Base-by-base conservation (phyloP, 495 filamentous ascomycete genomes). In the Aspergillus ellipticus region DNA sequence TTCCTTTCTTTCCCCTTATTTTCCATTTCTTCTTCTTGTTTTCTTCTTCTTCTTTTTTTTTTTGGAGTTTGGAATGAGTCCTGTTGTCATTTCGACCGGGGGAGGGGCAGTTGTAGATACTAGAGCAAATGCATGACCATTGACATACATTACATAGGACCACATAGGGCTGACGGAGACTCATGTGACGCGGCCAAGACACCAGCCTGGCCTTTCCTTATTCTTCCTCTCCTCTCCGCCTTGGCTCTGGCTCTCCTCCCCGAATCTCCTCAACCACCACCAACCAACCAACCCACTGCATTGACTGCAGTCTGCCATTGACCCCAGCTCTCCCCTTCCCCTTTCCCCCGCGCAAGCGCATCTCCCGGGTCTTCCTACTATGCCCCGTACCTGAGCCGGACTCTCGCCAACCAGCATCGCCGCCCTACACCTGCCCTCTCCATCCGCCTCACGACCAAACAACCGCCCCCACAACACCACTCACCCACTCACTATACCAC, bases 121-220 rank as follows among this genome's bases (percentile, higher is more conserved):
- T n/a, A n/a, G n/a, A n/a, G n/a, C n/a, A n/a, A n/a, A n/a, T n/a
- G n/a, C n/a, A n/a, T n/a, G n/a, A n/a, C n/a, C n/a, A n/a, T n/a
- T n/a, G n/a, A n/a, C n/a, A n/a, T n/a, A n/a, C n/a, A n/a, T n/a
- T n/a, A n/a, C n/a, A n/a, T n/a, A n/a, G n/a, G n/a, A n/a, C n/a
- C n/a, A n/a, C n/a, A n/a, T n/a, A n/a, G n/a, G n/a, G n/a, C n/a
- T n/a, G n/a, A n/a, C n/a, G n/a, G n/a, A n/a, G 31, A 13, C 6
- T 3, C 63, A 66, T 66, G 63, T 66, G 65, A 60, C 61, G 54
- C 35, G 58, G 61, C 61, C 58, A 60, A 58, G 57, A 58, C 57
- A 66, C 61, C 66, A 69, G 56, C 49, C 63, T 69, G 66, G 64
- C 66, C 66, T 69, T 66, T 69, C 51, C 6, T 31, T 7, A 17